Evolutionary conservation across 768 basidiomycete genomes (phyloP).

Genomic region (Dacryopinax spathularia): DNA sequence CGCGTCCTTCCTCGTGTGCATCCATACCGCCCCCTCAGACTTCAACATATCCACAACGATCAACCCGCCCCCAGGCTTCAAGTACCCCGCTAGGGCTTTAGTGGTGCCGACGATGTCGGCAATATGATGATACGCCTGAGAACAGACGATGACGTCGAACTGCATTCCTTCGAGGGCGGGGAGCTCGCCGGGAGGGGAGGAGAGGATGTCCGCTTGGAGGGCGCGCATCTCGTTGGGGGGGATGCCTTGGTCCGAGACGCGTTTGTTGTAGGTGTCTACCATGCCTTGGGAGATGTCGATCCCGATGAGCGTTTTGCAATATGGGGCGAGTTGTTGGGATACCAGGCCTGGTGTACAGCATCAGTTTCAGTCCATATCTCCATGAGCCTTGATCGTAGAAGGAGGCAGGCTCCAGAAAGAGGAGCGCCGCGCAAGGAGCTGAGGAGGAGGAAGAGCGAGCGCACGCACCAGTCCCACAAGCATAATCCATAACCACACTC

Average conservation of each 20-base stretch:
- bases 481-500: slow-evolving; percentile 56
- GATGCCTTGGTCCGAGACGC: slow-evolving; percentile 47
- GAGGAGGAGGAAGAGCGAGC: neutral
- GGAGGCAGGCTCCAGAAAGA: neutral
- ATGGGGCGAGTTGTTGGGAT: slow-evolving; percentile 44
- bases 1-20: neutral
- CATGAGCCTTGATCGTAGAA: neutral
- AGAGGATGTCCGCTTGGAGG: slow-evolving; percentile 34
- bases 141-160: slow-evolving; percentile 59
- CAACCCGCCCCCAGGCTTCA: slow-evolving; percentile 48
- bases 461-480: slow-evolving; percentile 51
- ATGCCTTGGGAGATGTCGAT: slow-evolving; percentile 61
- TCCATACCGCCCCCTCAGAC: neutral
- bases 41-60: slow-evolving; percentile 42
- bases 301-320: slow-evolving; percentile 51
- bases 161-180: slow-evolving; percentile 33
- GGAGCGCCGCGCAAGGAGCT: neutral
- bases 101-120: slow-evolving; percentile 38
- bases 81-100: slow-evolving; percentile 35
- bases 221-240: slow-evolving; percentile 45
- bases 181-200: slow-evolving; percentile 36
- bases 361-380: neutral
- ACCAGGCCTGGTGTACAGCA: slow-evolving; percentile 36
- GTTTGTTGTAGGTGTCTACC: slow-evolving; percentile 51
- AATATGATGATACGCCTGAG: slow-evolving; percentile 51